Evolutionary conservation across 148 eudicot genomes (phyloP), one percentile per base, ranked within the genome.

Genomic region (Gaultheria prostrata): DNA sequence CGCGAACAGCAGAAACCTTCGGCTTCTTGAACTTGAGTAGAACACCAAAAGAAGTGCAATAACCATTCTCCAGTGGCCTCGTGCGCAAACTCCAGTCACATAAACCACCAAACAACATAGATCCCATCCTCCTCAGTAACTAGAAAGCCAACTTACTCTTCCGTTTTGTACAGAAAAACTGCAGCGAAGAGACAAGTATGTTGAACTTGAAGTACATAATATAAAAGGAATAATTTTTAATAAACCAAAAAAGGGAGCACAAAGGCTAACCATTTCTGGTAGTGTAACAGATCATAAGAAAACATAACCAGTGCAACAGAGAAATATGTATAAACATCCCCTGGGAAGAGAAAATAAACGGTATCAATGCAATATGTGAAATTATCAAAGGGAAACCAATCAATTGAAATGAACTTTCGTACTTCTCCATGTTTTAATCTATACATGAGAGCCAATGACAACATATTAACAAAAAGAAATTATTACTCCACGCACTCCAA

Each of bases 1-100:
- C 91, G 63, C 99, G 91, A 63, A 87, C 74, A 2, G 93, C 90
- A 49, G 90, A 90, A 20, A 92, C 87, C 50, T 85, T 90, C 56
- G 89, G 92, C 76, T 87, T 85, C 89, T 93, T 94, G 82, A 77
- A 91, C 80, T 89, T 92, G 5, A 91, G 90, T 13, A 30, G 1
- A 67, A 30, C 72, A 28, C 72, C 72, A 67, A 28, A 67, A 28
- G 72, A 67, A 30, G 72, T 67, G 39, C 20, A 67, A 67, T 67
- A 67, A 30, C 39, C 72, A 67, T 67, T 4, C 39, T 30, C 72
- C 28, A 63, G 30, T 63, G 69, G 69, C 69, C 69, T 30, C 8
- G 8, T 67, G 39, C 13, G 30, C 72, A 67, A 30, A 67, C 72
- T 67, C 72, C 72, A 13, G 28, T 67, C 72, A 30, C 72, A 67